Evolutionary conservation across 257 asterid species (phyloP), one percentile per base, ranked within the genome.

Genomic region (Hygrophila difformis): DNA sequence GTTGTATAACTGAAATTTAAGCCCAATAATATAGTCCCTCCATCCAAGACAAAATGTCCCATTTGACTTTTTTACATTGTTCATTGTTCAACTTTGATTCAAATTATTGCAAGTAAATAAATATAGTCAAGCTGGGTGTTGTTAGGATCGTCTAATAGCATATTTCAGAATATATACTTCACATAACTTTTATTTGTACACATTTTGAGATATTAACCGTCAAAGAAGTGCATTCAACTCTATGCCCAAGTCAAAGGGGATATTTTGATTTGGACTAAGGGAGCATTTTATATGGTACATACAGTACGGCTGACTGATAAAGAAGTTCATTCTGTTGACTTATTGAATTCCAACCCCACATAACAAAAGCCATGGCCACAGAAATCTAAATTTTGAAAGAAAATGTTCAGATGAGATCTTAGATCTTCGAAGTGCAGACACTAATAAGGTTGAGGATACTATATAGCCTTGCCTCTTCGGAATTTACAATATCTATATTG

Each of bases 401-500:
- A 38, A 24, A 44, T 23, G 47, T 43, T 28, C 49, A 55, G 24
- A 55, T 46, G 36, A 39, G 8, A 29, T 51, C 47, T 52, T 44
- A 18, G 22, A 49, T 34, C 22, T 61, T 44, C 29, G 29, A 53
- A 46, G 57, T 47, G n/a, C 16, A 53, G 42, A 63, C 47, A 18
- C 17, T 41, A 55, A 29, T 33, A 55, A 16, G 10, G 22, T 31
- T 40, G 39, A 46, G 24, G 18, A 44, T 43, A 53, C 56, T 28
- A 49, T 47, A 44, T 47, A 11, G 49, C 43, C 62, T 60, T 58
- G 85, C 97, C 94, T 89, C 97, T 55, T 56, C 71, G 46, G 93
- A 82, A 61, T 89, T 89, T 56, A 89, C 97, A 39, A 85, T 75
- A 64, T 85, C 91, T 60, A 89, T 71, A 72, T 85, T 82, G 69